Evolutionary conservation across 768 basidiomycete species (phyloP).

Genomic region (Mycena amicta): DNA sequence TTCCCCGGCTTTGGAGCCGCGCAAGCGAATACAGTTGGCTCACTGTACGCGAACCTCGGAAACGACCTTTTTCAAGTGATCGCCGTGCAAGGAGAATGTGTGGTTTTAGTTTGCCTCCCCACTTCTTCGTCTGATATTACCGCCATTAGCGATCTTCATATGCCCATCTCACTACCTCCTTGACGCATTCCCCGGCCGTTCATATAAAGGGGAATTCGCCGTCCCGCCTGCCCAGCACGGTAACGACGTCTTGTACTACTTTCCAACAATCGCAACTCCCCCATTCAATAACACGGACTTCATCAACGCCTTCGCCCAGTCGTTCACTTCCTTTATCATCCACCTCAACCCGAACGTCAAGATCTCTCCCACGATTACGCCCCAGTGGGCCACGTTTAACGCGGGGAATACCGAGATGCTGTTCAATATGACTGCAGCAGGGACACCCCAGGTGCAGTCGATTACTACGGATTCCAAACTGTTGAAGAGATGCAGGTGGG

Average conservation of each 20-base stretch:
- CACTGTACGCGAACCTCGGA: conserved; percentile 21
- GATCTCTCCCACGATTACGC: conserved; percentile 2
- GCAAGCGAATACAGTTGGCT: conserved; percentile 3
- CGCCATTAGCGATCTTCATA: conserved; percentile 33
- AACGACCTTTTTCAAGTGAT: conserved; percentile 20
- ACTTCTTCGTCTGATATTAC: background rate
- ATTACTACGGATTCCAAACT: background rate
- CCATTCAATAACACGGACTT: conserved; percentile 11
- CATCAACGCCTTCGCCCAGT: conserved; percentile 15
- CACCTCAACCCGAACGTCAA: conserved; percentile 13
- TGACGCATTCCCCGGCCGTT: conserved; percentile 27
- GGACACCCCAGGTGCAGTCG: background rate
- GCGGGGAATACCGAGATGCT: conserved; percentile 3
- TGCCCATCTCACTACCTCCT: conserved; percentile 38
- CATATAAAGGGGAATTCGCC: conserved; percentile 36
- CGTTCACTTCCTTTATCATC: conserved; percentile 7
- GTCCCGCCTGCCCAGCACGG: conserved; percentile 29
- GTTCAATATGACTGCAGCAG: conserved; percentile 7
- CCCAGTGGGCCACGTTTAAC: background rate
- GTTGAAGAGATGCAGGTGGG: background rate
- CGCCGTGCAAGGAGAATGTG: conserved; percentile 31
- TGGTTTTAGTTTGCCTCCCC: conserved; percentile 1
- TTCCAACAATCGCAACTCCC: conserved; percentile 14
- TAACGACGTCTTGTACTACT: conserved; percentile 31
- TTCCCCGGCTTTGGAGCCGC: conserved; percentile 24